These are phyloP conservation scores for Aureobasidium uvarum DNA, from an alignment of 2,329 filamentous ascomycete genomes.

Conservation along the genomic window DNA sequence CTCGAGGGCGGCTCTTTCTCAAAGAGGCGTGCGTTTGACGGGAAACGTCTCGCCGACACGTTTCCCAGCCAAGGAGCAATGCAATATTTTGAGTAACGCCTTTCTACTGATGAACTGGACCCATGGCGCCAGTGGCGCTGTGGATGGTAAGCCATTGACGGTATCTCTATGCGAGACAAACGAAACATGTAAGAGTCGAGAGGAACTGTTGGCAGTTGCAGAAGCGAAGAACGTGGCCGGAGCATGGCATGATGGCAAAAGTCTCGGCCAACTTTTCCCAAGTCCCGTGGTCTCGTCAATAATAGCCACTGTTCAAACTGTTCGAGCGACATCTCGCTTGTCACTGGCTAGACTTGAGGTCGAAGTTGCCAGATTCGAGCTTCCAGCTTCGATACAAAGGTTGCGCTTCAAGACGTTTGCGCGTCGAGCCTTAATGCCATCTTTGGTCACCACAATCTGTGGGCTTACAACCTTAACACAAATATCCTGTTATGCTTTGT, in stretches of 20 bases:
- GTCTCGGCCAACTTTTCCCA: background rate
- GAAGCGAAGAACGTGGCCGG: background rate
- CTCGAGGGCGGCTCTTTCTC: background rate
- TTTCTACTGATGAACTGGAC: slow-evolving; percentile 3
- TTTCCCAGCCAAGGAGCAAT: slow-evolving; percentile 15
- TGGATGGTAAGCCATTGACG: slow-evolving; percentile 13
- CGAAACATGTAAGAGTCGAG: background rate
- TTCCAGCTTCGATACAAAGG: background rate
- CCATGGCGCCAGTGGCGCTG: background rate
- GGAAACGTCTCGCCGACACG: slow-evolving; percentile 6
- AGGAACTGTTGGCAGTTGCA: background rate
- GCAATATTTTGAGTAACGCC: slow-evolving; percentile 21
- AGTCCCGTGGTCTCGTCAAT: background rate
- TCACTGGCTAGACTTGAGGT: background rate
- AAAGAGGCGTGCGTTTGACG: slow-evolving; percentile 14
- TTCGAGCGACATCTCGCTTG: background rate
- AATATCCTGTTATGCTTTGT: background rate
- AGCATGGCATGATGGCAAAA: slow-evolving; percentile 17
- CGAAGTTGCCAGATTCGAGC: background rate
- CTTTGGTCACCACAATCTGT: background rate
- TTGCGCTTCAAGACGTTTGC: background rate
- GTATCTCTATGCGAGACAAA: background rate
- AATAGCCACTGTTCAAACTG: background rate
- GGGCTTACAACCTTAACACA: slow-evolving; percentile 12
- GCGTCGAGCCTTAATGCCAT: background rate